Percentiles rank a stretch among this genome's conserved stretches.
These are phyloP conservation scores for Hymenoscyphus scutula DNA, from an alignment of 2,329 filamentous ascomycete species.

Conservation along the genomic window DNA sequence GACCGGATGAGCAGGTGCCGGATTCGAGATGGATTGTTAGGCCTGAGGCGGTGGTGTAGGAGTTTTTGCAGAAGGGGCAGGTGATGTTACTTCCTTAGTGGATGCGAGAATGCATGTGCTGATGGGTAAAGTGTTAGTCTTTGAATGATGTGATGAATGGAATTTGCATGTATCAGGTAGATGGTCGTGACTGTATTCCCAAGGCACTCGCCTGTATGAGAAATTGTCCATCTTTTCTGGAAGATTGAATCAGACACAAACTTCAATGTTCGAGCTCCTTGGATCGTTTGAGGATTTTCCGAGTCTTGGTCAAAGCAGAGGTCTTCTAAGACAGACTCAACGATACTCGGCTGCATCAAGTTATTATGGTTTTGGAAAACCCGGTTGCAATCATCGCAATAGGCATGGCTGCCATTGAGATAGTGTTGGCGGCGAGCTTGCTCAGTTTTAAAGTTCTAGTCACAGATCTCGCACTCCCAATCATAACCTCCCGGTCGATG, in stretches of 20 bases:
- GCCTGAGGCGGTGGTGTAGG: slow-evolving; percentile 51
- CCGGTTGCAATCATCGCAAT: slow-evolving; percentile 25
- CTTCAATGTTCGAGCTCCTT: too few relatives aligned
- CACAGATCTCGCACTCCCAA: slow-evolving; percentile 26
- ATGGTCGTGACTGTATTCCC: background rate
- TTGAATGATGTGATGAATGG: background rate
- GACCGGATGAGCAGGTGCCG: slow-evolving; percentile 45
- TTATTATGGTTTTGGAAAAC: slow-evolving; percentile 27
- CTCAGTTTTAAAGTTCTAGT: slow-evolving; percentile 16
- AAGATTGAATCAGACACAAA: too few relatives aligned
- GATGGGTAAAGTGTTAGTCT: background rate
- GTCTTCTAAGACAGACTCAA: background rate
- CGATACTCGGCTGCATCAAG: slow-evolving; percentile 25
- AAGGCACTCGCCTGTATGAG: too few relatives aligned
- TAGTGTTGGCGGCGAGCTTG: slow-evolving; percentile 26
- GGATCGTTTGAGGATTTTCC: background rate
- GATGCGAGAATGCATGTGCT: slow-evolving; percentile 54
- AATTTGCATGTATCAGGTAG: background rate
- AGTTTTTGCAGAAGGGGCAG: slow-evolving; percentile 55
- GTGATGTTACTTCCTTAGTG: slow-evolving; percentile 46
- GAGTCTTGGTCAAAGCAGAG: background rate
- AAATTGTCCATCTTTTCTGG: too few relatives aligned
- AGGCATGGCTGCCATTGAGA: slow-evolving; percentile 19
- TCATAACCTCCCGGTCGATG: slow-evolving; percentile 14
- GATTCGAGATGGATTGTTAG: slow-evolving; percentile 59